Percentiles rank a stretch among this genome's conserved stretches.
Evolutionary conservation across 2,329 filamentous ascomycete species (phyloP).

Genomic region (Rhytidhysteron rufulum): DNA sequence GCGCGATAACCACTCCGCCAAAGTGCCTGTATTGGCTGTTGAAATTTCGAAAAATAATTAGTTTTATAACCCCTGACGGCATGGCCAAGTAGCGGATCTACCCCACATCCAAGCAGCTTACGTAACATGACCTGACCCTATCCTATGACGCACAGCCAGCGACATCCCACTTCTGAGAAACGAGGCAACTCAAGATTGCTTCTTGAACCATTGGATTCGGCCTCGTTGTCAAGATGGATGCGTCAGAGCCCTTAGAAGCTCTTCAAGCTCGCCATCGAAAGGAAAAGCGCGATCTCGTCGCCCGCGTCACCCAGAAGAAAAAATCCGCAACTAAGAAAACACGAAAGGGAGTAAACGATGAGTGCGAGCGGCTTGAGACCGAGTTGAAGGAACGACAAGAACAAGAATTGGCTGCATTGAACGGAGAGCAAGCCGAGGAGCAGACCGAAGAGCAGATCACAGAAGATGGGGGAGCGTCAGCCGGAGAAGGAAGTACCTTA

Average conservation of each 20-base stretch:
- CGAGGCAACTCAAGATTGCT: too few species aligned
- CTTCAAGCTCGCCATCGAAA: conserved; percentile 77
- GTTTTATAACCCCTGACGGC: too few species aligned
- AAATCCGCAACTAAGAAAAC: conserved; percentile 88
- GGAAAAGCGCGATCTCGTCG: conserved; percentile 82
- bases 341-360: conserved; percentile 57
- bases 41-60: too few species aligned
- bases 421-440: conserved; percentile 30
- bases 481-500: conserved; percentile 4
- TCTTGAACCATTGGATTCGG: too few species aligned
- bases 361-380: conserved; percentile 56
- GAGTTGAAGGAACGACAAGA: conserved; percentile 55
- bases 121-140: too few species aligned
- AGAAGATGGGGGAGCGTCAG: conserved; percentile 5
- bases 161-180: too few species aligned
- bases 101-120: too few species aligned
- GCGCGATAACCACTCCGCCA: too few species aligned
- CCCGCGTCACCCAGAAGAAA: conserved; percentile 88
- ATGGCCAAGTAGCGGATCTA: too few species aligned
- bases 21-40: too few species aligned
- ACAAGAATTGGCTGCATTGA: conserved; percentile 45
- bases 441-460: conserved; percentile 8
- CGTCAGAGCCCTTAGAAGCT: conserved; percentile 59
- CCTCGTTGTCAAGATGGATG: too few species aligned
- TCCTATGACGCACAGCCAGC: too few species aligned